Base-by-base conservation (phyloP, 2,329 filamentous ascomycete genomes). In the Penicillium sp. region DNA sequence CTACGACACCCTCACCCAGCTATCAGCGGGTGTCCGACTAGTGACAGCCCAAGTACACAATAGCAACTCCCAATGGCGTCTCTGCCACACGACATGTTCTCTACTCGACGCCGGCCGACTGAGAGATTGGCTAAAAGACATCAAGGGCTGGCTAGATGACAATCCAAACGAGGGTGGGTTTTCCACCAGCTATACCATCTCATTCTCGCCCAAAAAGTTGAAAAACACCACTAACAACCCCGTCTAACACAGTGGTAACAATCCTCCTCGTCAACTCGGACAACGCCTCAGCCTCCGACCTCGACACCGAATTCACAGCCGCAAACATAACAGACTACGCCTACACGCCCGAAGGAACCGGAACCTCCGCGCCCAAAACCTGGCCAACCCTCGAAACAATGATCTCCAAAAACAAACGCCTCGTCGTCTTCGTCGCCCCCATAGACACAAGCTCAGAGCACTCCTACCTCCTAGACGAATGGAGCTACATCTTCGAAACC, bases 311-410 rank as follows among this genome's bases (percentile, higher is more conserved):
- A 37, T 86, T 83, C 49, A 70, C 80, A 46, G 62, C 73, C 6
- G 78, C 85, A 2, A 80, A 83, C 38, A 78, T 91, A 57, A 75
- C 77, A 43, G 69, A 74, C 14, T 80, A 86, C 59, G 82, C 81
- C 31, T 90, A 83, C 64, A 75, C 71, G 13, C 80, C 83, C 3
- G 19, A 22, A 22, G 19, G 19, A 1, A 64, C 73, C 12, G 67
- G 66, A 11, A 67, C 73, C 8, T 64, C 69, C 8, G 74, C 73
- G 0, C 70, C 72, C 6, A 57, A 57, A 38, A 70, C 72, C 46
- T 91, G 88, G 87, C 87, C 86, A 0, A 89, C 87, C 0, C 77
- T 91, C n/a, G 76, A 83, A 60, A 69, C 74, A 28, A 79, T 91
- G 70, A 90, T 91, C 64, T 69, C 74, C 52, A 74, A 79, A 52